A percentile compares a stretch with the other conserved stretches of the same genome.
These are phyloP conservation scores for Pseudogymnoascus sp. DNA, from an alignment of 2,329 filamentous ascomycete genomes.

Conservation along the genomic window DNA sequence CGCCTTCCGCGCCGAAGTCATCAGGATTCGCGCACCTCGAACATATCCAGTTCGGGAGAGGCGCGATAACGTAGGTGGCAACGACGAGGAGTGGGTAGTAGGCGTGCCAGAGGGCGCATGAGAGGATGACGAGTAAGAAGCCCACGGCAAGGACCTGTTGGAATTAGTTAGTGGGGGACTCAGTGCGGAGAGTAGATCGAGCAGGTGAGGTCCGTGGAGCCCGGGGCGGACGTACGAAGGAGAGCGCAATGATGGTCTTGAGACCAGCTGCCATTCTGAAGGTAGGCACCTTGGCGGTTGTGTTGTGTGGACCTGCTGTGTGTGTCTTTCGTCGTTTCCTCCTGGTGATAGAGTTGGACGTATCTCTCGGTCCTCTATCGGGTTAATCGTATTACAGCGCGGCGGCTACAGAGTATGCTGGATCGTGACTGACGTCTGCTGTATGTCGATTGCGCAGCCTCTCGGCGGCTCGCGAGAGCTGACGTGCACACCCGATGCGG, in stretches of 20 bases:
- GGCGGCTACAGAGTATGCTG: not conserved
- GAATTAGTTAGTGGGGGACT: constrained; percentile 10
- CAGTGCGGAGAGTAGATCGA: not conserved
- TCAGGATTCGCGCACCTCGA: constrained; percentile 80
- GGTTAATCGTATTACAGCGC: not conserved
- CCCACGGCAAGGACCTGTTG: constrained; percentile 81
- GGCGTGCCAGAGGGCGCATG: constrained; percentile 86
- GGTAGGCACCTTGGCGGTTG: constrained; percentile 15
- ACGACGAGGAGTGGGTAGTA: constrained; percentile 95
- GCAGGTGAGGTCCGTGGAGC: not conserved
- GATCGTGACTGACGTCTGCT: constrained; percentile 4
- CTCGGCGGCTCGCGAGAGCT: constrained; percentile 3
- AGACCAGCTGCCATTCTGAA: constrained; percentile 67
- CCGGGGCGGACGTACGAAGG: constrained; percentile 59
- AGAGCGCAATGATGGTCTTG: constrained; percentile 98
- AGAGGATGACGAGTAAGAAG: constrained; percentile 97
- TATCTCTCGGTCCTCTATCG: not conserved
- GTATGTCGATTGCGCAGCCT: constrained; percentile 8
- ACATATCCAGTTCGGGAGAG: constrained; percentile 95
- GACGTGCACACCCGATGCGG: constrained; percentile 4
- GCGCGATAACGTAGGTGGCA: constrained; percentile 87
- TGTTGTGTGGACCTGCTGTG: not conserved
- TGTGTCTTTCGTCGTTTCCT: not conserved
- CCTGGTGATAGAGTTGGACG: not conserved
- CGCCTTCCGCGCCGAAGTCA: constrained; percentile 83